Percentiles rank a stretch among this genome's conserved stretches.
Conservation (phyloP, 2,329 filamentous ascomycete genomes). For the Podosphaera xanthii region DNA sequence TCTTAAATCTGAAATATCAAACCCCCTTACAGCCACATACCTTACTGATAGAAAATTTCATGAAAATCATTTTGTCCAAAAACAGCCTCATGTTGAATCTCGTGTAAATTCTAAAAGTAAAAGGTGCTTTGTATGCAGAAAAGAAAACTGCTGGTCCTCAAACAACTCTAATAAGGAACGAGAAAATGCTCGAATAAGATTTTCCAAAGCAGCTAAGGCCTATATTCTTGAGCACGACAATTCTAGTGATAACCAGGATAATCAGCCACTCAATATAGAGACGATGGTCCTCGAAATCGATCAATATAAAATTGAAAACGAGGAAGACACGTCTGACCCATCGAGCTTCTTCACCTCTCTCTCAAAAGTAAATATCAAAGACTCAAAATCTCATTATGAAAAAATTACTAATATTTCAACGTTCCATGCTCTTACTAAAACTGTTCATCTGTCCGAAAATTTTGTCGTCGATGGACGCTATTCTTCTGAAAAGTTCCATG, state of each 20-base stretch:
- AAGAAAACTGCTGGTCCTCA: neutral
- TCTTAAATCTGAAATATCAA: neutral
- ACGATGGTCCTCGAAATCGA: neutral
- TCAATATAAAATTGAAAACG: neutral
- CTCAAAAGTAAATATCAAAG: neutral
- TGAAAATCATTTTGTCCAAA: too few species aligned
- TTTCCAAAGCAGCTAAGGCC: neutral
- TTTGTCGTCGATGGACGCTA: neutral
- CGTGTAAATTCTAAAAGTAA: neutral
- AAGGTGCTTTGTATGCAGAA: neutral
- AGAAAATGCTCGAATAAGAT: neutral
- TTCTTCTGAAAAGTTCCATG: too few species aligned
- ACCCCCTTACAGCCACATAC: neutral
- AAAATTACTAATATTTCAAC: neutral
- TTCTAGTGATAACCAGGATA: neutral
- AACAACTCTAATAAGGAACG: neutral
- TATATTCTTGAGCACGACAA: neutral
- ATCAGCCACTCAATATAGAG: neutral
- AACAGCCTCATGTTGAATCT: too few species aligned
- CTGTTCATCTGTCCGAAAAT: neutral
- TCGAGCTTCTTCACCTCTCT: neutral
- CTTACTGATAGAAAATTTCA: too few species aligned
- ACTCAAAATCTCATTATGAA: neutral
- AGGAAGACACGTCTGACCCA: neutral
- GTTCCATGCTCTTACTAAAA: neutral